Evolutionary conservation across 2,329 filamentous ascomycete genomes (phyloP), one percentile per base, ranked within the genome.

Genomic region (Amphichorda felina): DNA sequence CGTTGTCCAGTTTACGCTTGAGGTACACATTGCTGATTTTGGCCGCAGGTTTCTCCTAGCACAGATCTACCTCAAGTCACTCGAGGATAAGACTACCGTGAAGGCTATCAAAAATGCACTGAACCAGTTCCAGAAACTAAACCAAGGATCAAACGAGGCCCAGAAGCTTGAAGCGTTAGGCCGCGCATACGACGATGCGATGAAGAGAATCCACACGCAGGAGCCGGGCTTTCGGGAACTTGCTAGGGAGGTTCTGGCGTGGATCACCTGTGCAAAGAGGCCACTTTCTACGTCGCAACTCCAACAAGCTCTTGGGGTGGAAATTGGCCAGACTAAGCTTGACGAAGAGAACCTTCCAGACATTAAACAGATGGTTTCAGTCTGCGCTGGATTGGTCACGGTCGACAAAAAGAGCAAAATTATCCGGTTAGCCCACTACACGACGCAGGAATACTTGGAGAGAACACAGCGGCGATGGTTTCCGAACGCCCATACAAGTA

Each of bases 381-480:
- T 50, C 2, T 68, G 61, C 35, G 54, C 51, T 18, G 63, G 64
- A 1, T 31, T 70, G 3, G 53, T 67, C 3, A 56, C 50, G 0
- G 11, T 64, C 10, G 57, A 66, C 28, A 35, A 55, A 27, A 39
- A 57, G 31, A 64, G 49, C 21, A 16, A 45, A 9, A 46, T 58
- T 14, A 48, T 67, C 6, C 51, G 60, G 2, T 39, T 68, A 0
- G 59, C 63, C 2, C 63, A 69, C 38, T 60, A 61, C 38, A 65
- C 63, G 0, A 50, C 59, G 0, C 56, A 65, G 30, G 56, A 66
- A 30, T 69, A 63, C 39, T 53, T 68, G 21, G 44, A 57, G n/a
- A 30, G 41, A 7, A 55, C 38, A 1, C 27, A 37, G 7, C 10
- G 6, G 0, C 28, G 24, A 1, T 59, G 53, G 47, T 55, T 66